Percentiles rank a stretch among this genome's conserved stretches.
phyloP scores from a whole-genome alignment of 2,329 filamentous ascomycete genomes.

The Hortaea werneckii region DNA sequence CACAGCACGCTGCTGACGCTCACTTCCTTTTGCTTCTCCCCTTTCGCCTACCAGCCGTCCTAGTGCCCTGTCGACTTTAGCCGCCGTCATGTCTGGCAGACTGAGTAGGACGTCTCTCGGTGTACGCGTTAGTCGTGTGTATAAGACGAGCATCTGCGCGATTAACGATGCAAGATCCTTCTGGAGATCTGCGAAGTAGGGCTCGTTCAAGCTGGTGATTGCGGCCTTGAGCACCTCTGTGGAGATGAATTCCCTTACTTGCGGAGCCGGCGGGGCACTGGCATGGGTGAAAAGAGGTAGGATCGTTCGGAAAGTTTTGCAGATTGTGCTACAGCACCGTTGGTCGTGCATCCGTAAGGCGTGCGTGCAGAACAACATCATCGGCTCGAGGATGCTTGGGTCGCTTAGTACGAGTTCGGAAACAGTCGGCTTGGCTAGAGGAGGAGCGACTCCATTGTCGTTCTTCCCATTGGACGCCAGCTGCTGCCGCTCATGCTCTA shows the following conservation, averaged over 20 bases:
- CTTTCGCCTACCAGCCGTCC: conserved; percentile 21
- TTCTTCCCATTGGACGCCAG: conserved; percentile 1
- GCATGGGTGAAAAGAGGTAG: conserved; percentile 61
- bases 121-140: conserved; percentile 58
- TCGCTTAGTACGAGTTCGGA: conserved; percentile 74
- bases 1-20: conserved; percentile 69
- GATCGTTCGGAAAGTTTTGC: conserved; percentile 76
- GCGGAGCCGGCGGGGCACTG: conserved; percentile 41
- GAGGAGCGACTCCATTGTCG: background rate
- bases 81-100: conserved; percentile 63
- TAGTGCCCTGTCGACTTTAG: conserved; percentile 52
- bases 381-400: conserved; percentile 68
- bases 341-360: conserved; percentile 83
- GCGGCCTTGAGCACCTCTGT: conserved; percentile 81
- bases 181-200: conserved; percentile 93
- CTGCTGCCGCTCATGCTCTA: conserved; percentile 58
- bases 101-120: conserved; percentile 67
- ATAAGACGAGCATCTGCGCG: conserved; percentile 70
- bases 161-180: conserved; percentile 85
- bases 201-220: conserved; percentile 82
- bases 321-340: conserved; percentile 73
- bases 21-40: conserved; percentile 28
- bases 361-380: conserved; percentile 86
- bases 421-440: conserved; percentile 46
- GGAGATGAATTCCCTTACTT: conserved; percentile 80